Conservation (phyloP, 2,329 filamentous ascomycete species). For the Teratosphaeria viscida region DNA sequence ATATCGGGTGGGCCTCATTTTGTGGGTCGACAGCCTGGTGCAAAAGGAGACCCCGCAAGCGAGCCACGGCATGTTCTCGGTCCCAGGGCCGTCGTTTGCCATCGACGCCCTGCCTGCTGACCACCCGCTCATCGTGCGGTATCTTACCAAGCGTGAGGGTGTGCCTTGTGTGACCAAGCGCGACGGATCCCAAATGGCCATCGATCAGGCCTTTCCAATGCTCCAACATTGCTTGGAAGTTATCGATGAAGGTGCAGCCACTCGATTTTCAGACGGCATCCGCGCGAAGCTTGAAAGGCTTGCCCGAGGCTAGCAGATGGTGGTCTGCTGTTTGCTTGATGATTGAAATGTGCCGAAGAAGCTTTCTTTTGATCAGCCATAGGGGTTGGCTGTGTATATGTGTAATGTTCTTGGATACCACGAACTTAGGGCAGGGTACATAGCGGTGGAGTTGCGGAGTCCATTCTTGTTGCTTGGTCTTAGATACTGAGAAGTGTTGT, state of each 20-base stretch:
- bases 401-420: not conserved
- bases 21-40: constrained; percentile 52
- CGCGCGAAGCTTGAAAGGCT: constrained; percentile 42
- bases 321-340: not conserved
- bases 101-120: constrained; percentile 42
- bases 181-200: constrained; percentile 37
- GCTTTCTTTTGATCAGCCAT: not conserved
- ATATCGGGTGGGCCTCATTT: constrained; percentile 54
- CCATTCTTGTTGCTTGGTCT: not conserved
- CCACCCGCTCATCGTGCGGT: constrained; percentile 41
- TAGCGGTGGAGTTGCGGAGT: not conserved
- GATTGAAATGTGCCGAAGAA: not conserved
- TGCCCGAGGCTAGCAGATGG: constrained; percentile 13
- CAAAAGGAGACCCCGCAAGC: constrained; percentile 36
- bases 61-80: constrained; percentile 27
- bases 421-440: not conserved
- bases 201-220: constrained; percentile 40
- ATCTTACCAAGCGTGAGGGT: constrained; percentile 44
- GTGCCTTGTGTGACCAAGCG: constrained; percentile 41
- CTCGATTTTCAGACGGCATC: constrained; percentile 45
- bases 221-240: constrained; percentile 43
- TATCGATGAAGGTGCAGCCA: constrained; percentile 42
- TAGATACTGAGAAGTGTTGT: not conserved
- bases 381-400: not conserved
- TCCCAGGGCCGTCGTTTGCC: constrained; percentile 34